Evolutionary conservation across 2,329 filamentous ascomycete genomes (phyloP).

Genomic region (Aspergillus hiratsukae): DNA sequence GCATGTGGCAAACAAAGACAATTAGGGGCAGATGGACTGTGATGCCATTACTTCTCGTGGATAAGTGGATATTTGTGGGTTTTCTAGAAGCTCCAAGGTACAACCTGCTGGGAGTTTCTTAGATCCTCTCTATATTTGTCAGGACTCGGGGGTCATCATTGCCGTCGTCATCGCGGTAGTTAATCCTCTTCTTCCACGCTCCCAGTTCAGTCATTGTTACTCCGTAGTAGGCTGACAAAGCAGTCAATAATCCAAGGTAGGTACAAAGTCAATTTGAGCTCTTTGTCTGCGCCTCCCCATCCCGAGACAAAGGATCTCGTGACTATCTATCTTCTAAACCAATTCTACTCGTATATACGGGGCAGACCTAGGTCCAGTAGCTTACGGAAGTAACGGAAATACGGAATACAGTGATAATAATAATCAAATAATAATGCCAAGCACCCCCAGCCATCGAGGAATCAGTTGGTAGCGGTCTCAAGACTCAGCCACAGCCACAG

Average conservation of each 20-base stretch:
- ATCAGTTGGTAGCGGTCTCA: too few species aligned
- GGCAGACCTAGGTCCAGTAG: too few species aligned
- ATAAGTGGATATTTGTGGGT: not conserved
- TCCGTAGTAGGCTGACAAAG: not conserved
- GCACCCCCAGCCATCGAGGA: slow-evolving; percentile 2
- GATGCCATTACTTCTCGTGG: too few species aligned
- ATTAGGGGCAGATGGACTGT: too few species aligned
- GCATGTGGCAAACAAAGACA: too few species aligned
- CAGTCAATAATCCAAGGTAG: not conserved
- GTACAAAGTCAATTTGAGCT: too few species aligned
- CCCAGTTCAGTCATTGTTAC: not conserved
- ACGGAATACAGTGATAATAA: not conserved
- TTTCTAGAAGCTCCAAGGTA: not conserved
- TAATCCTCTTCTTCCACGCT: not conserved
- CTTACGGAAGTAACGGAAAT: too few species aligned
- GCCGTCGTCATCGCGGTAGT: too few species aligned
- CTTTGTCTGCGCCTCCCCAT: not conserved
- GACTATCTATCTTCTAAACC: not conserved
- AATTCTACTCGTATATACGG: too few species aligned
- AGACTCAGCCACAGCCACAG: slow-evolving; percentile 9
- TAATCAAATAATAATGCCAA: slow-evolving; percentile 3
- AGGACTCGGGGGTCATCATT: too few species aligned
- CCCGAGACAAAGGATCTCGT: not conserved
- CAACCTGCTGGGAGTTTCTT: too few species aligned
- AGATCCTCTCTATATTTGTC: too few species aligned